Evolutionary conservation across 2,329 filamentous ascomycete genomes (phyloP), one percentile per base, ranked within the genome.

Genomic region (Aspergillus sp.): DNA sequence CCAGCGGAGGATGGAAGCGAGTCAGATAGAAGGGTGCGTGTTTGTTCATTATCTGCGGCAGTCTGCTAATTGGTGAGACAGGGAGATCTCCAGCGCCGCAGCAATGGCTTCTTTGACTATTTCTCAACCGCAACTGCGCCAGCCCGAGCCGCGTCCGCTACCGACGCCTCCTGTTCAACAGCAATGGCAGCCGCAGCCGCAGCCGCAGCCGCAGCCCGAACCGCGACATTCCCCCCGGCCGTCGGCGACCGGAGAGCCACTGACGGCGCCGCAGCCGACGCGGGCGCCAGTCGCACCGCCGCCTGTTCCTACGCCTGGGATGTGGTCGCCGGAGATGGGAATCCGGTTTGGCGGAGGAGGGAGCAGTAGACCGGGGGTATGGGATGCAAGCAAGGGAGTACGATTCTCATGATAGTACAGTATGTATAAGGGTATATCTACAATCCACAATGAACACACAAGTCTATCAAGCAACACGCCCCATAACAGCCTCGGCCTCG

Each of bases 271-370:
- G 2, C 58, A 64, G 22, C 66, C 68, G 1, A 63, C 65, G 24
- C 55, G 64, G 38, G 52, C 60, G 26, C 42, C 52, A 17, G 43
- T 53, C 16, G 34, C 48, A 34, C 74, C 78, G 12, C 71, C 79
- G 44, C 55, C 80, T 53, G 62, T 73, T 50, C 49, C 60, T 30
- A 48, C 66, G 40, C 58, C 71, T 47, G 62, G 72, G 5, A 77
- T 83, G 55, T 94, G 86, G 86, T 79, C 75, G 34, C 84, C 86
- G 0, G 78, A 80, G 2, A 79, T 84, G 68, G 82, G 81, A 0
- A 91, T 93, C 48, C 79, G 78, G 36, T 93, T 94, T 57, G 75
- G 74, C 1, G 70, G 63, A 3, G 42, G 63, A 11, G 48, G 61
- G 15, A 45, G 51, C 8, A 29, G 46, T 12, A 44, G 27, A 19